Conservation (phyloP, 495 filamentous ascomycete genomes). For the Astrocystis sublimbata region DNA sequence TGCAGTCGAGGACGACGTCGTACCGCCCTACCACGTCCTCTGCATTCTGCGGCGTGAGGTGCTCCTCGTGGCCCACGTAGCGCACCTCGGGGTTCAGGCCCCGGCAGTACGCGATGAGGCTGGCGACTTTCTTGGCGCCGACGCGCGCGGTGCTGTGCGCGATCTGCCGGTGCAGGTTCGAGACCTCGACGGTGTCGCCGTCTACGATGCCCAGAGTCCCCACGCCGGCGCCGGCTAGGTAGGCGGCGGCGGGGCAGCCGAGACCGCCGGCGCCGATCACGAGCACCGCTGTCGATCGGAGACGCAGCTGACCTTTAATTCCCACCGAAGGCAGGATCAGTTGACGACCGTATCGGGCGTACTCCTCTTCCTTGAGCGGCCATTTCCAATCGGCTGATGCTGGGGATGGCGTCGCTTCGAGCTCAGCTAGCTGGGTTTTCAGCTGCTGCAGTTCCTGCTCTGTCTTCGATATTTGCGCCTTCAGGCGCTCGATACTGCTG, state of each 20-base stretch:
- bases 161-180: constrained; percentile 93
- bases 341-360: constrained; percentile 85
- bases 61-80: constrained; percentile 60
- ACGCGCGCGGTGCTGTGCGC: constrained; percentile 70
- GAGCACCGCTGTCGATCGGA: constrained; percentile 70
- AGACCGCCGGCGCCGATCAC: constrained; percentile 92
- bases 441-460: constrained; percentile 38
- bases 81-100: constrained; percentile 68
- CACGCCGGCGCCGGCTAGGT: constrained; percentile 84
- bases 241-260: constrained; percentile 87
- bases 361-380: constrained; percentile 68
- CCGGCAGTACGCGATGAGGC: constrained; percentile 65
- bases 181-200: constrained; percentile 81
- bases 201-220: constrained; percentile 84
- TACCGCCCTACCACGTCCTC: constrained; percentile 64
- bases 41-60: constrained; percentile 66
- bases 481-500: constrained; percentile 29
- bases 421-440: constrained; percentile 35
- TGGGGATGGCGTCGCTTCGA: constrained; percentile 26
- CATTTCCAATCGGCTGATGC: constrained; percentile 44
- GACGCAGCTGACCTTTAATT: constrained; percentile 74
- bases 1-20: constrained; percentile 90
- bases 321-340: constrained; percentile 88
- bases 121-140: constrained; percentile 80
- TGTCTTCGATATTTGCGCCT: constrained; percentile 32